Evolutionary conservation across 768 basidiomycete genomes (phyloP).

Genomic region (Pleurotus salmoneostramineus): DNA sequence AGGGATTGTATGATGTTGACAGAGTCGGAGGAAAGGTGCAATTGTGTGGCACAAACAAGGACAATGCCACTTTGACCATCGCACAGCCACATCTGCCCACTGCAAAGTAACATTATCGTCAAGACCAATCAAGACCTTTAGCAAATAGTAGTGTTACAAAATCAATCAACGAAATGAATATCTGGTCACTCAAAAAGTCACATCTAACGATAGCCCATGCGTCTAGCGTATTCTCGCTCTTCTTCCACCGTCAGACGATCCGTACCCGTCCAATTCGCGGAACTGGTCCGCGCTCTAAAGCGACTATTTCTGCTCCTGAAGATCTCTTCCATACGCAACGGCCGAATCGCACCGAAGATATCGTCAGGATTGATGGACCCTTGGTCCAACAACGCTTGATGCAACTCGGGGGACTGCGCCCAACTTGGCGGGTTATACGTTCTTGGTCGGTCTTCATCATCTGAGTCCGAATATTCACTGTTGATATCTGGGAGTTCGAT

Average conservation of each 20-base stretch:
- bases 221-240: conserved; percentile 79
- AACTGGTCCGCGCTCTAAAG: conserved; percentile 88
- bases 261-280: conserved; percentile 95
- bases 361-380: conserved; percentile 87
- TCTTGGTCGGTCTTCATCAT: conserved; percentile 76
- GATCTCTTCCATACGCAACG: conserved; percentile 89
- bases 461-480: conserved; percentile 96
- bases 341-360: conserved; percentile 86
- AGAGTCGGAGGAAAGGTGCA: not conserved
- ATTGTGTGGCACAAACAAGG: conserved; percentile 4
- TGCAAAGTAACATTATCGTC: not conserved
- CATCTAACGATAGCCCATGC: conserved; percentile 77
- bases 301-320: conserved; percentile 76
- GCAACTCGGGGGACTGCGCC: conserved; percentile 89
- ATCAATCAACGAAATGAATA: too few relatives aligned
- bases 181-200: not conserved
- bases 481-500: conserved; percentile 95
- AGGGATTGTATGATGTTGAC: not conserved
- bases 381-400: conserved; percentile 75
- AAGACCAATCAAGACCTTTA: too few relatives aligned
- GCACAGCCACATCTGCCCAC: not conserved
- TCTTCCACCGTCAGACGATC: conserved; percentile 81
- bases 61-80: not conserved
- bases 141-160: too few relatives aligned
- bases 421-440: conserved; percentile 79